Evolutionary conservation across 1,284 basidiomycete genomes (phyloP).

Genomic region (Pholiota adiposa): DNA sequence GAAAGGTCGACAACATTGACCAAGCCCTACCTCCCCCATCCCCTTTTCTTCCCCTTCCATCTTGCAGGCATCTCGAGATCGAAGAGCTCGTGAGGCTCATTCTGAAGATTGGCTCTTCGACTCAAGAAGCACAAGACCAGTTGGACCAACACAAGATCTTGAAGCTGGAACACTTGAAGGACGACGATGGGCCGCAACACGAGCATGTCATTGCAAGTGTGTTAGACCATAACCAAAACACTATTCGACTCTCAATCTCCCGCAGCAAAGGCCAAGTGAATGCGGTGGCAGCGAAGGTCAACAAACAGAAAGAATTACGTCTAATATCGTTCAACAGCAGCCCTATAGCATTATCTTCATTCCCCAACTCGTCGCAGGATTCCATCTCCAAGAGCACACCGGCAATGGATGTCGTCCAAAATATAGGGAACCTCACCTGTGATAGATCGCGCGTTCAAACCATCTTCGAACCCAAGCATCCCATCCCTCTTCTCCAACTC

Average conservation of each 20-base stretch:
- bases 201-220: neutral
- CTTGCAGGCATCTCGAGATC: no score
- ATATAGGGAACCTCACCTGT: neutral
- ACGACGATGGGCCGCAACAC: neutral
- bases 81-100: neutral
- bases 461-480: neutral
- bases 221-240: neutral
- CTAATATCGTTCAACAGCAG: neutral
- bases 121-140: neutral
- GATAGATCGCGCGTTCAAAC: neutral
- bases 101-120: neutral
- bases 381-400: neutral
- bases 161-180: neutral
- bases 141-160: neutral
- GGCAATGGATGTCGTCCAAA: neutral
- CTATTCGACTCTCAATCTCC: neutral
- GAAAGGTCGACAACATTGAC: no score
- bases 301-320: neutral
- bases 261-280: neutral
- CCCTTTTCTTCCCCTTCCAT: no score
- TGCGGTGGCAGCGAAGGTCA: neutral
- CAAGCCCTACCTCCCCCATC: no score
- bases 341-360: neutral
- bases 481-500: neutral
- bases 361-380: neutral